A percentile compares a stretch with the other conserved stretches of the same genome.
These are phyloP conservation scores for Onygena corvina DNA, from an alignment of 2,329 filamentous ascomycete species.

Conservation along the genomic window DNA sequence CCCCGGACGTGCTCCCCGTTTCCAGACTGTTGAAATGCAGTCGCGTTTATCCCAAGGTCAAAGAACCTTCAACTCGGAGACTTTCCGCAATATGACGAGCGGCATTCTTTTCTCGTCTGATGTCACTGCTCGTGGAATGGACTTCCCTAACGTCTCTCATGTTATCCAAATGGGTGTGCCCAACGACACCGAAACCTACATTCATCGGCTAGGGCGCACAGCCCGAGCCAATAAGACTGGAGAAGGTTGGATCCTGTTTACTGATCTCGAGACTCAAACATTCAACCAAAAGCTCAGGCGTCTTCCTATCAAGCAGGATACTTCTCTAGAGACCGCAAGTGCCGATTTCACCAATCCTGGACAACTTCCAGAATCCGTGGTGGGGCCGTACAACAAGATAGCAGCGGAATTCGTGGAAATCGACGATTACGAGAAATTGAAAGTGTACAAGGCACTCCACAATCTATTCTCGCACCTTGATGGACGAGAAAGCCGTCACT, in stretches of 20 bases:
- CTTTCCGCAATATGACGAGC: constrained; percentile 53
- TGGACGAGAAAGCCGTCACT: background rate
- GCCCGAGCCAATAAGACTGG: constrained; percentile 54
- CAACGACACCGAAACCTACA: constrained; percentile 55
- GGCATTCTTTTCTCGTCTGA: constrained; percentile 66
- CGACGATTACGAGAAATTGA: background rate
- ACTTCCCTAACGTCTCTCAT: constrained; percentile 69
- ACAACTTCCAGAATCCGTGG: constrained; percentile 8
- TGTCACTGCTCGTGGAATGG: constrained; percentile 71
- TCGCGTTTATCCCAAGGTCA: constrained; percentile 58
- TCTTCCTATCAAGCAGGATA: constrained; percentile 41
- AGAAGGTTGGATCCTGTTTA: constrained; percentile 49
- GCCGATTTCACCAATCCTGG: constrained; percentile 27
- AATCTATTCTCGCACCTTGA: background rate
- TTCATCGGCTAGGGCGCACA: constrained; percentile 66
- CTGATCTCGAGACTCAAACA: constrained; percentile 38
- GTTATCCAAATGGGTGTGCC: constrained; percentile 62
- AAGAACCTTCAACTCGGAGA: constrained; percentile 58
- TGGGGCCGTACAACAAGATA: background rate
- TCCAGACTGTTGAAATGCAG: constrained; percentile 54
- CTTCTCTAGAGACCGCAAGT: constrained; percentile 30
- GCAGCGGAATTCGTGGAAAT: background rate
- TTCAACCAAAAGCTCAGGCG: constrained; percentile 43
- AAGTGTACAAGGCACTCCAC: background rate
- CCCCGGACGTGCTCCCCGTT: constrained; percentile 23